Conservation (phyloP, 371 early-diverging fungal species). For the Saksenaea vasiformis region DNA sequence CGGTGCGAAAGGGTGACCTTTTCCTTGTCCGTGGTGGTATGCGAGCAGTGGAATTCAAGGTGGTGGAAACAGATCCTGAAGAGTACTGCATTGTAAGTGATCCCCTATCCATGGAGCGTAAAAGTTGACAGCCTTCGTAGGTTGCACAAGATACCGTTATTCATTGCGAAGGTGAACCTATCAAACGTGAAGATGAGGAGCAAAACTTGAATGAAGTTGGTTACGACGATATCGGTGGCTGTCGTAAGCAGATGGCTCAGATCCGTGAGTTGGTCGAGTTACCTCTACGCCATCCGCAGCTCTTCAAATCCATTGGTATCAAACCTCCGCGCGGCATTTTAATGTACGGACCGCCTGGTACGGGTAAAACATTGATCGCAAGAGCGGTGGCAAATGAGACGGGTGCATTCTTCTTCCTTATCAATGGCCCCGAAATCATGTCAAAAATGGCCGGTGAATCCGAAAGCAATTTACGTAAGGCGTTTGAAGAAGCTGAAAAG, state of each 20-base stretch:
- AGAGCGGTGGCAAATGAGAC: constrained; percentile 78
- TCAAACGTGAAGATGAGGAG: constrained; percentile 98
- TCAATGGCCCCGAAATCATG: constrained; percentile 99
- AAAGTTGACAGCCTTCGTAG: constrained; percentile 30
- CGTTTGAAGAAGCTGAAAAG: constrained; percentile 99
- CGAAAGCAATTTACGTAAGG: constrained; percentile 98
- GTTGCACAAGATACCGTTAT: constrained; percentile 98
- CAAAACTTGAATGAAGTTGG: constrained; percentile 94
- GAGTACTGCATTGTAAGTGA: constrained; percentile 94
- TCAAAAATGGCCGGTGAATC: constrained; percentile 99
- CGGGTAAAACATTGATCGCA: constrained; percentile 86
- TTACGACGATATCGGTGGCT: constrained; percentile 99
- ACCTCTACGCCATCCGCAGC: constrained; percentile 97
- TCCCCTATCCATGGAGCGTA: background rate
- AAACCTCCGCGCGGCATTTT: constrained; percentile 99
- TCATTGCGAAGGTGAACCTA: constrained; percentile 97
- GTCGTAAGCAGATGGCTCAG: constrained; percentile 99
- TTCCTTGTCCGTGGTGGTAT: constrained; percentile 97
- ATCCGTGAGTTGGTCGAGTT: constrained; percentile 99
- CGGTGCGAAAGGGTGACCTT: constrained; percentile 92
- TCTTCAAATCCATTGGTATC: constrained; percentile 98
- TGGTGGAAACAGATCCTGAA: constrained; percentile 94
- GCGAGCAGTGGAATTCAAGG: constrained; percentile 99
- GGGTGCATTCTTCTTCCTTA: constrained; percentile 92
- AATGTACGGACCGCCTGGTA: constrained; percentile 99